Percentiles rank a stretch among this genome's conserved stretches.
Evolutionary conservation across 169 alveolate genomes (phyloP).

Genomic region (Cryptosporidium bovis): DNA sequence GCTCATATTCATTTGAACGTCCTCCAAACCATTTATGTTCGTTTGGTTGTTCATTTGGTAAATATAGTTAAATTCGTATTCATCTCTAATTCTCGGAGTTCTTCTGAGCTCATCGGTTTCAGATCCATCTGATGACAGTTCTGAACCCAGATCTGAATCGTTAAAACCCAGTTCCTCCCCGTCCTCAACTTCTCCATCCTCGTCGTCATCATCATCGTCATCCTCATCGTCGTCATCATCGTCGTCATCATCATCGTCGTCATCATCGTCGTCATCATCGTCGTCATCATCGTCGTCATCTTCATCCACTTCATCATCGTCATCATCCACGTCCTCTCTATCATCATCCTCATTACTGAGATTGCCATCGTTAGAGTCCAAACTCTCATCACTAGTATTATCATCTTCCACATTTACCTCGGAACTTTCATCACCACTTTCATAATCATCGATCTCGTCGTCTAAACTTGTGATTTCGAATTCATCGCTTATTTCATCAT

Average conservation of each 20-base stretch:
- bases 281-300: conserved; percentile 17
- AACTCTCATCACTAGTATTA: background rate
- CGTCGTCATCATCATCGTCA: background rate
- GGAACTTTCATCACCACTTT: background rate
- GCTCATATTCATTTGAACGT: conserved; percentile 52
- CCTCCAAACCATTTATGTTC: conserved; percentile 63
- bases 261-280: conserved; percentile 5
- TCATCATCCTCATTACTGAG: background rate
- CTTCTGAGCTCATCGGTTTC: conserved; percentile 66
- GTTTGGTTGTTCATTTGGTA: conserved; percentile 64
- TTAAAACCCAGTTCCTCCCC: conserved; percentile 34
- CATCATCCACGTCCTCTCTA: conserved; percentile 29
- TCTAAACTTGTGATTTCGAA: conserved; percentile 59
- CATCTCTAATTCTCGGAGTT: conserved; percentile 69
- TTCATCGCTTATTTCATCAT: conserved; percentile 34
- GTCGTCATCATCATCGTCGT: background rate
- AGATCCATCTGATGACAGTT: conserved; percentile 52
- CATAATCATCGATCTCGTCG: conserved; percentile 14
- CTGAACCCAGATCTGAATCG: conserved; percentile 22
- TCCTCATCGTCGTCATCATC: conserved; percentile 4
- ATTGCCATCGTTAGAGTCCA: background rate
- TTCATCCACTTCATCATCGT: conserved; percentile 8
- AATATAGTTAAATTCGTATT: conserved; percentile 63
- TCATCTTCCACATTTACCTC: conserved; percentile 12
- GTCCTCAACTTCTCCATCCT: conserved; percentile 49